These are phyloP conservation scores for Acanthamoeba triangularis DNA, from an alignment of 208 protist genomes.

Conservation along the genomic window DNA sequence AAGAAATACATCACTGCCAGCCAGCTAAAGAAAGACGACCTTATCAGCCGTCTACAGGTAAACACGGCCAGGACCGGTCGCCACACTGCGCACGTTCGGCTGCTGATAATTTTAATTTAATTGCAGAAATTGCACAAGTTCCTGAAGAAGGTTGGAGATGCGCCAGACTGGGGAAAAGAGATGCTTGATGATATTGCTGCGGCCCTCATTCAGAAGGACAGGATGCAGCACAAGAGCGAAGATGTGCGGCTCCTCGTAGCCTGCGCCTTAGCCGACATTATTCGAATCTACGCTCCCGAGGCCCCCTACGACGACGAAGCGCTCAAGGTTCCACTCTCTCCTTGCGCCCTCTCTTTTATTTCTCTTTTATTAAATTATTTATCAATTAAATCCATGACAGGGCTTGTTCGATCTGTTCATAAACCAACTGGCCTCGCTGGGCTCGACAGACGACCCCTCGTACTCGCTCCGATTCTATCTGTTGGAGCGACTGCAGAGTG, in stretches of 20 bases:
- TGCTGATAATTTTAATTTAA: not conserved
- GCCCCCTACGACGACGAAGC: conserved; percentile 80
- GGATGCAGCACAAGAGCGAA: conserved; percentile 77
- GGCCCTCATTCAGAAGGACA: conserved; percentile 57
- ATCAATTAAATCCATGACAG: not conserved
- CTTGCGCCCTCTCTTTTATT: not conserved
- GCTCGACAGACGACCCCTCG: not conserved
- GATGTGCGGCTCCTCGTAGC: conserved; percentile 83
- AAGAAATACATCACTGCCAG: conserved; percentile 17
- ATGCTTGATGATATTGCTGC: conserved; percentile 10
- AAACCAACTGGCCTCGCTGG: conserved; percentile 14
- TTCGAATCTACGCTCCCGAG: conserved; percentile 84
- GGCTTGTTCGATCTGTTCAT: conserved; percentile 61
- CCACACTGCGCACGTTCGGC: too few species aligned
- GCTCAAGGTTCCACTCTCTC: not conserved
- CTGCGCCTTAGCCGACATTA: conserved; percentile 81
- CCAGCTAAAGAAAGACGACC: conserved; percentile 51
- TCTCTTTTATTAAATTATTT: not conserved
- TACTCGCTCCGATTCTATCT: conserved; percentile 15
- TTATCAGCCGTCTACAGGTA: conserved; percentile 30
- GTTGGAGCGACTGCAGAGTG: conserved; percentile 5
- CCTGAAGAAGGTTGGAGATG: conserved; percentile 26
- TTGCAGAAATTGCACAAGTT: conserved; percentile 74
- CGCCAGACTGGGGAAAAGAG: conserved; percentile 31
- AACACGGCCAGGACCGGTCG: not conserved